A percentile compares a stretch with the other conserved stretches of the same genome.
phyloP scores from a whole-genome alignment of 176 grass and related monocot genomes.

The Cenchrus fungigraminus region DNA sequence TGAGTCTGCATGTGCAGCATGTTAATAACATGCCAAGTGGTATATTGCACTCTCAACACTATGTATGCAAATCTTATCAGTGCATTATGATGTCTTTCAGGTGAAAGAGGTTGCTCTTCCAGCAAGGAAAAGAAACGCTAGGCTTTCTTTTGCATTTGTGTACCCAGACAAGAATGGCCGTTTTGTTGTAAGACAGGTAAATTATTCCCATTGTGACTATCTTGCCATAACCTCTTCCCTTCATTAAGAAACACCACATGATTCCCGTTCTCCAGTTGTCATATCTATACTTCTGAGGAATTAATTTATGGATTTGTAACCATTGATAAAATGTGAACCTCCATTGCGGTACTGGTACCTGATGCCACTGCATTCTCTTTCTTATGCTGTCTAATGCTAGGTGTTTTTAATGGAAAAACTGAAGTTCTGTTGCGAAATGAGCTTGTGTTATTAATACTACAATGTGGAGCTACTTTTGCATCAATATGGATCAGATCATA shows the following conservation, averaged over 20 bases:
- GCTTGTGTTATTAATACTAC: not conserved
- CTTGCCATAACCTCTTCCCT: slow-evolving; percentile 1
- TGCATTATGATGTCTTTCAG: slow-evolving; percentile 45
- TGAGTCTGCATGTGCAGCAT: not conserved
- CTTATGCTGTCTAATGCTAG: not conserved
- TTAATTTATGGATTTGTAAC: not conserved
- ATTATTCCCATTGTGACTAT: not conserved
- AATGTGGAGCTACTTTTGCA: not conserved
- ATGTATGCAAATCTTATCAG: slow-evolving; percentile 34
- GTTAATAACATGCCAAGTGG: not conserved
- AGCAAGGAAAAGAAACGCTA: slow-evolving; percentile 89
- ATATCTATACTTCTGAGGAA: not conserved
- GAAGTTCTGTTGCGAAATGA: not conserved
- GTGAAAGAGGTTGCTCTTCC: slow-evolving; percentile 95
- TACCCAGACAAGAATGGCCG: slow-evolving; percentile 93
- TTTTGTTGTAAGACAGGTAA: slow-evolving; percentile 85
- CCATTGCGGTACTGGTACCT: not conserved
- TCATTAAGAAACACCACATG: slow-evolving; percentile 1
- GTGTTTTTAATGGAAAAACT: not conserved
- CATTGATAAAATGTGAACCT: not conserved
- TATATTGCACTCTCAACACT: not conserved
- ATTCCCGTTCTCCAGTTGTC: slow-evolving; percentile 1
- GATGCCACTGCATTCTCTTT: not conserved
- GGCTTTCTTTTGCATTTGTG: slow-evolving; percentile 92
- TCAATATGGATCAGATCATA: not conserved